Evolutionary conservation across 176 grass and related monocot species (phyloP).

Genomic region (Secale cereale): DNA sequence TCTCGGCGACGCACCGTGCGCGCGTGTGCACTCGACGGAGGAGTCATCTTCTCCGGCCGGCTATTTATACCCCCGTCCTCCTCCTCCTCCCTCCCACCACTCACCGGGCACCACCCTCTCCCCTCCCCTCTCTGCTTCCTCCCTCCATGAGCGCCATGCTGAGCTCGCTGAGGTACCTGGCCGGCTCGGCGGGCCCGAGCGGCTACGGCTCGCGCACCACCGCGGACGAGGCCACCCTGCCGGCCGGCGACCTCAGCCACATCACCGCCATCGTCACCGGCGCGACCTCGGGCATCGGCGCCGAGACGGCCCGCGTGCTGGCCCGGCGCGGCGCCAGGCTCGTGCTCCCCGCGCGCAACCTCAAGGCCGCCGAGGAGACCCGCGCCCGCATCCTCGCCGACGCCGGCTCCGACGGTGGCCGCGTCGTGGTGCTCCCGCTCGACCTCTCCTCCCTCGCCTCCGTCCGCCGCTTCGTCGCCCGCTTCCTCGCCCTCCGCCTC

Average conservation of each 20-base stretch:
- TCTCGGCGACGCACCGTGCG: neutral
- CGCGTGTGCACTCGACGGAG: neutral
- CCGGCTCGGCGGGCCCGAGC: constrained; percentile 68
- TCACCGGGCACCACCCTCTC: no score
- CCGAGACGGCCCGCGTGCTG: constrained; percentile 79
- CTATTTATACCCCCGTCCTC: neutral
- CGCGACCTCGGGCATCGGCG: constrained; percentile 93
- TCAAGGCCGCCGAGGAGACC: constrained; percentile 82
- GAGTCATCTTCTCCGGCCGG: neutral
- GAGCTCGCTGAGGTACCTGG: constrained; percentile 66
- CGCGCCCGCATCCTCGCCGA: constrained; percentile 52
- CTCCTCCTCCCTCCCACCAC: neutral
- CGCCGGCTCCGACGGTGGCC: neutral
- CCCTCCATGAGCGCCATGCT: constrained; percentile 30
- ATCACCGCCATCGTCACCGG: constrained; percentile 91
- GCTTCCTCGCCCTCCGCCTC: constrained; percentile 66
- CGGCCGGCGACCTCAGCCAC: constrained; percentile 46
- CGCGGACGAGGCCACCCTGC: constrained; percentile 58
- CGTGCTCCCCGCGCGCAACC: constrained; percentile 79
- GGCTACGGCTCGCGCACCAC: constrained; percentile 84
- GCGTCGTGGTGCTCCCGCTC: constrained; percentile 73
- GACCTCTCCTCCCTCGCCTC: constrained; percentile 92
- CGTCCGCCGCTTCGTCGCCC: constrained; percentile 66
- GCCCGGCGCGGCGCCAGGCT: constrained; percentile 73
- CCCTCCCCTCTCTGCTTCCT: neutral